A percentile compares a stretch with the other conserved stretches of the same genome.
Evolutionary conservation across 768 basidiomycete species (phyloP).

Genomic region (Suillus hirtellus): DNA sequence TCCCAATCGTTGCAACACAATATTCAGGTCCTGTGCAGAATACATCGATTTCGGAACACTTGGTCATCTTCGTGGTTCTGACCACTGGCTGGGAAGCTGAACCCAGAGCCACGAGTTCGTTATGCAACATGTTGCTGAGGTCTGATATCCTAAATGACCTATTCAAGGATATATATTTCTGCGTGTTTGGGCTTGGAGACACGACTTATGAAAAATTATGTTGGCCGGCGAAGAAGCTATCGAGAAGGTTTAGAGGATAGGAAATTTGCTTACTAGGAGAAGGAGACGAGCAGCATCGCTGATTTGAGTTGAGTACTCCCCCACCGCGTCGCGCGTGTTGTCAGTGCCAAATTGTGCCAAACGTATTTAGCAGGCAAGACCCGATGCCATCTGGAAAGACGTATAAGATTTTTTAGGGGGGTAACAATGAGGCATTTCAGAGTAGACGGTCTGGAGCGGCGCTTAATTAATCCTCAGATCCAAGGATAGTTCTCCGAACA

Average conservation of each 20-base stretch:
- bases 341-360: too few species aligned
- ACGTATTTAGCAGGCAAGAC: too few species aligned
- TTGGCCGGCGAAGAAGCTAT: constrained; percentile 85
- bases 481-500: too few species aligned
- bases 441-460: too few species aligned
- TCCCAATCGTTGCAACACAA: background rate
- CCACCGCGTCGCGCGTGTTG: too few species aligned
- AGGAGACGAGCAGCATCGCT: constrained; percentile 88
- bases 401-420: too few species aligned
- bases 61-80: constrained; percentile 77
- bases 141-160: constrained; percentile 74
- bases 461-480: too few species aligned
- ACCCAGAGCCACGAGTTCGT: constrained; percentile 73
- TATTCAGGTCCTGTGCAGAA: constrained; percentile 40
- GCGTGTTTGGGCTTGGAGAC: constrained; percentile 87
- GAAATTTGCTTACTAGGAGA: constrained; percentile 73
- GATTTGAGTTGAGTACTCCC: too few species aligned
- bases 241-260: constrained; percentile 70
- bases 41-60: constrained; percentile 62
- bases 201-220: constrained; percentile 87
- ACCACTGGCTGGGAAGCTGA: constrained; percentile 85
- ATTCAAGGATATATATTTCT: constrained; percentile 71
- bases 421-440: too few species aligned
- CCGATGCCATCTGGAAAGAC: too few species aligned
- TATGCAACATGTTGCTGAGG: constrained; percentile 80